Conservation (phyloP, 2,329 filamentous ascomycete species). For the Exophiala sideris region DNA sequence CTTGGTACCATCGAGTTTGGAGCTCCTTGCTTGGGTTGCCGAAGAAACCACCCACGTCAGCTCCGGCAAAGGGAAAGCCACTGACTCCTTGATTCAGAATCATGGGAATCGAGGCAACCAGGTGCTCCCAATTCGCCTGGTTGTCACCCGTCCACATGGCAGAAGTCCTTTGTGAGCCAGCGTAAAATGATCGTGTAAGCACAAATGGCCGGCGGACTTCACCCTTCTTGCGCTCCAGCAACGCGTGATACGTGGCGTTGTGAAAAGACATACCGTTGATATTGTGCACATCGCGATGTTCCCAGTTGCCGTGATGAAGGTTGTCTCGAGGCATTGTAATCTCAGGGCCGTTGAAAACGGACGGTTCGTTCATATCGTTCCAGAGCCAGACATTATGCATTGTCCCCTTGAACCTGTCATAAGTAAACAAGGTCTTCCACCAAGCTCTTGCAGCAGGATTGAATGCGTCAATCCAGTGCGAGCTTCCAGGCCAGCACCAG, state of each 20-base stretch:
- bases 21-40: conserved; percentile 93
- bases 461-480: conserved; percentile 94
- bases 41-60: conserved; percentile 97
- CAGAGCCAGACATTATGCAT: conserved; percentile 86
- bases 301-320: conserved; percentile 84
- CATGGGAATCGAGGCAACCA: conserved; percentile 90
- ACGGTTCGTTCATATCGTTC: conserved; percentile 99
- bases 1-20: conserved; percentile 91
- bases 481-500: conserved; percentile 98
- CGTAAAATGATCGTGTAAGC: conserved; percentile 86
- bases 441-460: conserved; percentile 86
- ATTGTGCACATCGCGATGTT: conserved; percentile 96
- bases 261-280: conserved; percentile 92
- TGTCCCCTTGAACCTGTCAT: conserved; percentile 81
- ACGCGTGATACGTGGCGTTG: conserved; percentile 85
- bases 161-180: conserved; percentile 82
- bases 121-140: conserved; percentile 85
- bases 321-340: conserved; percentile 99
- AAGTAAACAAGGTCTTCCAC: conserved; percentile 89
- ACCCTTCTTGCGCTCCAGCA: conserved; percentile 80
- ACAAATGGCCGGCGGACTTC: conserved; percentile 85
- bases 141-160: conserved; percentile 99
- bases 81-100: conserved; percentile 86
- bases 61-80: conserved; percentile 89
- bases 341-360: conserved; percentile 96